Base-by-base conservation (phyloP, 192 early-diverging fungal genomes). In the Podila minutissima region DNA sequence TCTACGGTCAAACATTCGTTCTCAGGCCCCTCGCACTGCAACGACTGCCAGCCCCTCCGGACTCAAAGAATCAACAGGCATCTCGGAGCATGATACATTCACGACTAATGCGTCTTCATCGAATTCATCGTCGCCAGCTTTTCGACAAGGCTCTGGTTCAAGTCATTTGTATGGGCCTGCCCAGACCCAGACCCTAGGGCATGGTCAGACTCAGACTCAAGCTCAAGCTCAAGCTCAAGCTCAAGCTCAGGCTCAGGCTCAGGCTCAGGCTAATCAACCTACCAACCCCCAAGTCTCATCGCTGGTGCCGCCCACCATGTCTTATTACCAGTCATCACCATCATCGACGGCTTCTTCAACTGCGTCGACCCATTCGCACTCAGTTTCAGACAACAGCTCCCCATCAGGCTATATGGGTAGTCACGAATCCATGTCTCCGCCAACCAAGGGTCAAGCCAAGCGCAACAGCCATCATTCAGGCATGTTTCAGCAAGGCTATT, bases 401-500 rank as follows among this genome's bases (percentile, higher is more conserved):
- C 51, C 31, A 26, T 55, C 59, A 1, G 31, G 59, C 59, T 17
- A 48, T 2, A 12, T 24, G n/a, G 12, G 37, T 7, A 5, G 37
- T 7, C 17, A 26, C n/a, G 69, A 81, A 4, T 46, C 53, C 41
- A 58, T 58, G 28, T 71, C 71, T 2, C 62, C 71, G n/a, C 28
- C 65, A 19, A 46, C 66, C 1, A 61, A 28, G 29, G 28, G 66
- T 24, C 70, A 57, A 5, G 66, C 77, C 9, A 68, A 58, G 4
- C 70, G 77, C 12, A 59, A 50, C 15, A 61, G 71, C 33, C 53
- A 55, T 15, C 59, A 62, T 38, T 59, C 69, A 12, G 77, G 77
- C 5, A n/a, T 73, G 57, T 81, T 81, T 46, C 70, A 81, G 66
- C 77, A 72, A 37, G 77, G 77, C 1, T 81, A 81, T 28, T 66